A percentile compares a stretch with the other conserved stretches of the same genome.
phyloP scores from a whole-genome alignment of 2,329 filamentous ascomycete species.

The Dactylellina haptotyla region DNA sequence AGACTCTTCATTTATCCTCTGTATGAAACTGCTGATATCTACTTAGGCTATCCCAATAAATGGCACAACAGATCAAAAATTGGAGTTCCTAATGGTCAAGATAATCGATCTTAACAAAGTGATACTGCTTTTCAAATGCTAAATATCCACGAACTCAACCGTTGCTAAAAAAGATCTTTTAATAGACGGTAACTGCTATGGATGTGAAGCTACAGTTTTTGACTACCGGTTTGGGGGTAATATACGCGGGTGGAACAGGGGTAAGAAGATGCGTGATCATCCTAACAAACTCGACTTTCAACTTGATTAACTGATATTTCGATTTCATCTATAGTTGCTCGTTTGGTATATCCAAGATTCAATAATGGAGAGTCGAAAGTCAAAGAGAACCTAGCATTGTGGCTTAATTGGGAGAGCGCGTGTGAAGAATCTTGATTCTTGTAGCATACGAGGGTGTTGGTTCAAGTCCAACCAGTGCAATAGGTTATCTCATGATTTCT shows the following conservation, averaged over 20 bases:
- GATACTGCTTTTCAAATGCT: constrained; percentile 14
- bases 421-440: constrained; percentile 23
- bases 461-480: constrained; percentile 21
- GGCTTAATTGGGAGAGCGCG: constrained; percentile 23
- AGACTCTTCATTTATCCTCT: background rate
- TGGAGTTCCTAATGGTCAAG: constrained; percentile 5
- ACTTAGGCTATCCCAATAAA: constrained; percentile 17
- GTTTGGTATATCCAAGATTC: background rate
- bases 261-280: constrained; percentile 20
- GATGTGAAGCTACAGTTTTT: constrained; percentile 4
- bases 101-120: constrained; percentile 17
- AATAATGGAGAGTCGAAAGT: background rate
- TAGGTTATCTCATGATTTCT: constrained; percentile 5
- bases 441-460: constrained; percentile 13
- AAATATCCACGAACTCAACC: constrained; percentile 8
- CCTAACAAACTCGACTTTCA: constrained; percentile 7
- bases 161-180: constrained; percentile 24
- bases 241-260: background rate
- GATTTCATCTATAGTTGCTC: constrained; percentile 24
- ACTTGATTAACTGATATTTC: constrained; percentile 12
- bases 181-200: constrained; percentile 8
- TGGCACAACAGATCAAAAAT: constrained; percentile 7
- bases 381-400: constrained; percentile 14
- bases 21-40: constrained; percentile 12
- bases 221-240: background rate